A percentile compares a stretch with the other conserved stretches of the same genome.
Conservation (phyloP, 257 asterid species). For the Eustoma russellianum region DNA sequence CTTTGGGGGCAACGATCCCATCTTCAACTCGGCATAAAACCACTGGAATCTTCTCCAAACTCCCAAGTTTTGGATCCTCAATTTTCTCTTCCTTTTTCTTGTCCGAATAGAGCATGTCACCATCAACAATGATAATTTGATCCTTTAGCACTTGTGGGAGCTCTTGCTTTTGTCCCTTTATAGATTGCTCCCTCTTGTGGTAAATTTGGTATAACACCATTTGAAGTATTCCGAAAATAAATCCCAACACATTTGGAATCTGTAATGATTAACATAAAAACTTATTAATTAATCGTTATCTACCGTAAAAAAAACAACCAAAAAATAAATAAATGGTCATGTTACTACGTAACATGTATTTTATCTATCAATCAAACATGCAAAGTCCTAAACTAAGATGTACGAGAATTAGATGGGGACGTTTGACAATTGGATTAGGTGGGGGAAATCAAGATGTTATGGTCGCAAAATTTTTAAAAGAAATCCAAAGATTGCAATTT, state of each 20-base stretch:
- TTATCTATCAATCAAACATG: too few relatives aligned
- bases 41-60: conserved; percentile 24
- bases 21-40: conserved; percentile 12
- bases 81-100: conserved; percentile 20
- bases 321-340: too few relatives aligned
- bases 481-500: too few relatives aligned
- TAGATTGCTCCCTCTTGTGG: conserved; percentile 20
- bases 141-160: conserved; percentile 21
- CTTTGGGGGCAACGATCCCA: conserved; percentile 9
- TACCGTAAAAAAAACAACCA: too few relatives aligned
- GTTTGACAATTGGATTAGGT: too few relatives aligned
- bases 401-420: too few relatives aligned
- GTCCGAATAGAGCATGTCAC: conserved; percentile 16
- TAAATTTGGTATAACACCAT: conserved; percentile 43
- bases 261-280: not conserved
- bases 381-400: too few relatives aligned
- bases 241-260: conserved; percentile 68
- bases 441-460: too few relatives aligned
- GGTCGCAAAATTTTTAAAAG: too few relatives aligned
- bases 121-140: conserved; percentile 24
- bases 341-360: too few relatives aligned
- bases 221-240: conserved; percentile 48
- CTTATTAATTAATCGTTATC: not conserved
- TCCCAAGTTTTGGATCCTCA: conserved; percentile 18
- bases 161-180: conserved; percentile 11